Evolutionary conservation across 2,329 filamentous ascomycete species (phyloP).

Genomic region (Colletotrichum sp.): DNA sequence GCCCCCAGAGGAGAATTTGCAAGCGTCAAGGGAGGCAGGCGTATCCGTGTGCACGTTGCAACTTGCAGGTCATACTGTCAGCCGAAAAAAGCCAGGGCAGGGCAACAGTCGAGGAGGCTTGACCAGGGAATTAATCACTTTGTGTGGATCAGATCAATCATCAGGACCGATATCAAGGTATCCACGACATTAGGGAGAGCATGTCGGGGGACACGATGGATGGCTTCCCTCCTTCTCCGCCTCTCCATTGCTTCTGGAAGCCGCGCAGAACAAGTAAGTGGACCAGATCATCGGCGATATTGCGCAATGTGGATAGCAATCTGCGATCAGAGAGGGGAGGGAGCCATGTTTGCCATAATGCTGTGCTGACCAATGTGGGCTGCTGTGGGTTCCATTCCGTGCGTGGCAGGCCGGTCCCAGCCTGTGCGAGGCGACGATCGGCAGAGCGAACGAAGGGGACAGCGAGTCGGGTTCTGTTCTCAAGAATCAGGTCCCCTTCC

Average conservation of each 20-base stretch:
- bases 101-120: neutral
- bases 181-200: neutral
- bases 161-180: neutral
- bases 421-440: slow-evolving; percentile 11
- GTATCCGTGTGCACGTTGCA: neutral
- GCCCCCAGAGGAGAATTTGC: neutral
- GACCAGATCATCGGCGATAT: slow-evolving; percentile 14
- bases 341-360: slow-evolving; percentile 16
- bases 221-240: neutral
- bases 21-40: neutral
- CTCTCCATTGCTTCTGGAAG: slow-evolving; percentile 20
- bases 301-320: slow-evolving; percentile 16
- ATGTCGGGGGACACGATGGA: neutral
- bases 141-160: neutral
- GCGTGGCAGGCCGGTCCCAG: slow-evolving; percentile 14
- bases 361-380: slow-evolving; percentile 3
- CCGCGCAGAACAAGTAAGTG: slow-evolving; percentile 12
- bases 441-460: neutral
- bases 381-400: neutral
- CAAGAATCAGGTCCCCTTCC: neutral
- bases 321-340: neutral
- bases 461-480: neutral
- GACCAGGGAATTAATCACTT: neutral
- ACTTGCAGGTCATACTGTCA: neutral
- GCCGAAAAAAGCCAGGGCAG: neutral